Conservation (phyloP, 202 grass and related monocot species). For the Saccharum hybrid region DNA sequence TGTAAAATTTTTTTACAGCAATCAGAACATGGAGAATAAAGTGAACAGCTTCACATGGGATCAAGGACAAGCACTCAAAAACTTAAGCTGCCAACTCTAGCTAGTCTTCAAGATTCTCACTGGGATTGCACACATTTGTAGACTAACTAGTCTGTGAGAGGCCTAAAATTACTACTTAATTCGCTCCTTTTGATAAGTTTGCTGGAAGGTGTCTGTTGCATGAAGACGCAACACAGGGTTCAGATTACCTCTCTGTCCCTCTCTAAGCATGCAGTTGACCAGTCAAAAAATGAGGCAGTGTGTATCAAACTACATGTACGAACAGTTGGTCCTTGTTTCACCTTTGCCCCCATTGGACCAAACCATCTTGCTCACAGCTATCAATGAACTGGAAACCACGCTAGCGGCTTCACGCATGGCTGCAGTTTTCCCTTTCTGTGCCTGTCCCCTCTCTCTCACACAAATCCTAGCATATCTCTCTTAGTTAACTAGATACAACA, state of each 20-base stretch:
- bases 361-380: conserved; percentile 55
- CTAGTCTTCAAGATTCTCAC: conserved; percentile 60
- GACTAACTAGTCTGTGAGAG: conserved; percentile 50
- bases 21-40: conserved; percentile 53
- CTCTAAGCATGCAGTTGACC: conserved; percentile 50
- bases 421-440: conserved; percentile 46
- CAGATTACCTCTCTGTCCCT: conserved; percentile 47
- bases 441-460: conserved; percentile 39
- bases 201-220: conserved; percentile 40
- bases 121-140: conserved; percentile 63
- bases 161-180: conserved; percentile 56
- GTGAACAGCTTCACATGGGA: conserved; percentile 61
- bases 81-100: conserved; percentile 43
- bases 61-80: conserved; percentile 54
- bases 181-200: conserved; percentile 75
- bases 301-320: conserved; percentile 44
- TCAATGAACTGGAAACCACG: conserved; percentile 67
- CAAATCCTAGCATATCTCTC: conserved; percentile 51
- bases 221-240: conserved; percentile 28
- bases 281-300: conserved; percentile 73
- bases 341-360: conserved; percentile 56
- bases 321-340: conserved; percentile 55
- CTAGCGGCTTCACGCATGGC: conserved; percentile 41
- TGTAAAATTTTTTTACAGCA: conserved; percentile 41
- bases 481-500: conserved; percentile 38